Evolutionary conservation across 2,329 filamentous ascomycete species (phyloP), one percentile per base, ranked within the genome.

Genomic region (Cytospora schulzeri): DNA sequence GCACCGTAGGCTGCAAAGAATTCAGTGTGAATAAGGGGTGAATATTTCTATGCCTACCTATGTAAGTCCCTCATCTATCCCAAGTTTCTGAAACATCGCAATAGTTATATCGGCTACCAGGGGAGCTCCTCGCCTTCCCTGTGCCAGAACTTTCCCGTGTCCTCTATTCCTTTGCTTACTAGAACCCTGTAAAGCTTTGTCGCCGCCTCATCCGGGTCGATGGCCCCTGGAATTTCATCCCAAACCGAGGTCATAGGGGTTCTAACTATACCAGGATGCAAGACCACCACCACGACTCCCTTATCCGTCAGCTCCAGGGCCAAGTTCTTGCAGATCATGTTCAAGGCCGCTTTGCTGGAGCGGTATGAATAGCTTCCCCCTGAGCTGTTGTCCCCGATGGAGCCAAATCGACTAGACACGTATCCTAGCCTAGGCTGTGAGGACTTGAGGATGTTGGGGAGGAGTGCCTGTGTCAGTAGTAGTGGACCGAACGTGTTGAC

Each of bases 401-500:
- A 75, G 9, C 78, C 79, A 7, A 81, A 77, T 22, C 80, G 75
- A 33, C 73, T 77, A 51, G 75, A 78, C 52, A 81, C 76, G 58
- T 79, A 78, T 1, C 74, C 78, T 7, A 80, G 72, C 26, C 73
- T 71, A 1, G 78, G 74, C 14, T 67, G 66, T 1, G 69, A 52
- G 0, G 73, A 69, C 11, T 68, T 66, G 28, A 77, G 68, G 12
- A 81, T 65, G 60, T 78, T 79, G 6, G 76, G 76, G 8, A 81
- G 71, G 1, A 81, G 73, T 1, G 78, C 75, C 70, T 80, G 78
- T 0, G 76, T 80, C 0, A 82, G 71, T 4, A 81, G 71, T 12
- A 82, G 70, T 0, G 79, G 78, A 0, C 78, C 79, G 60, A 78
- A 79, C 0, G 78, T 75, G 69, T 81, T 82, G 66, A 78, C 74